Evolutionary conservation across 2,329 filamentous ascomycete genomes (phyloP), one percentile per base, ranked within the genome.

Genomic region (Sclerotinia glacialis): DNA sequence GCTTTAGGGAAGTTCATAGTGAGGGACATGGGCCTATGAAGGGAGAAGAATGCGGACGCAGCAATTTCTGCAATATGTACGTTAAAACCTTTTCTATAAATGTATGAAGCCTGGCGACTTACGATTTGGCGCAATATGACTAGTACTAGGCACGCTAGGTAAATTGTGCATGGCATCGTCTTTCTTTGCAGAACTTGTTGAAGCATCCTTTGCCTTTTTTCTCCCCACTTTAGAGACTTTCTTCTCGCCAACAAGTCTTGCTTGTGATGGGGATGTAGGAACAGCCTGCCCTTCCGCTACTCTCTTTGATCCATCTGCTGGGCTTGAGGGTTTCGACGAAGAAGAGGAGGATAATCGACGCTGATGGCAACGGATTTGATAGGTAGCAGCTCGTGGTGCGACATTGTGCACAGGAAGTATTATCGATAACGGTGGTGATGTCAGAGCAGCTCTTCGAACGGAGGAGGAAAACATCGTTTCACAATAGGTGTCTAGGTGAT

Each of bases 21-120:
- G 71, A 97, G 87, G 65, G 92, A 96, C 75, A 99, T 94, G 55
- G 95, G 95, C 69, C 95, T 89, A 80, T 99, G 92, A 71, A 96
- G 89, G 70, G 93, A 96, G 82, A 98, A 98, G 83, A 99, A 98
- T 68, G 90, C 90, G 9, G 94, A 95, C 55, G 97, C 83, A 70
- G 90, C 89, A 69, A 98, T 85, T 75, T 96, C 95, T 98, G 71
- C 6, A 70, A 56, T 58, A 9, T n/a, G 18, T 23, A 44, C 7
- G 47, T 61, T 53, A 60, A 14, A 61, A 11, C 8, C 1, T 23
- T 60, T 31, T 12, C 37, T 44, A 7, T 23, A 1, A 18, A 46
- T 46, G 26, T 31, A 64, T 37, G 2, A 59, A 26, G 31, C 16
- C 18, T n/a, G 21, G 11, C 14, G 63, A 67, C 72, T 68, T 64